A percentile compares a stretch with the other conserved stretches of the same genome.
phyloP scores from a whole-genome alignment of 495 filamentous ascomycete genomes.

The Astrocystis sublimbata region DNA sequence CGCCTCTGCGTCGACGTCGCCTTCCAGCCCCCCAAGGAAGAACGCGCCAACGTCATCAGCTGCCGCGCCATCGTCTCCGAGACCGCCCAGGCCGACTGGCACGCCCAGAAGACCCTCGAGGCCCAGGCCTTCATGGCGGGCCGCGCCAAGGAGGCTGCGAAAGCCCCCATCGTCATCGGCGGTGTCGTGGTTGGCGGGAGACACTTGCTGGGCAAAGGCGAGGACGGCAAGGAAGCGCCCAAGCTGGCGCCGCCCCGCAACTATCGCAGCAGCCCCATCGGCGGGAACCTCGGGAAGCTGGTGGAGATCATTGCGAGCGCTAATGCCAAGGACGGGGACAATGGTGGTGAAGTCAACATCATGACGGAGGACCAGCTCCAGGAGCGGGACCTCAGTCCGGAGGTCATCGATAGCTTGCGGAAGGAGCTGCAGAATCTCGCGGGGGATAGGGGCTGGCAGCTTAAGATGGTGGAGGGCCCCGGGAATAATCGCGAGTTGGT shows the following conservation, averaged over 20 bases:
- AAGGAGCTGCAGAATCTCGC: constrained; percentile 56
- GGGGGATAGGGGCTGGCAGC: constrained; percentile 57
- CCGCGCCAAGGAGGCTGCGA: constrained; percentile 32
- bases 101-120: constrained; percentile 54
- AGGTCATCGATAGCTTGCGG: constrained; percentile 64
- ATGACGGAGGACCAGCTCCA: constrained; percentile 63
- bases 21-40: constrained; percentile 83
- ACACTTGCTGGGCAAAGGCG: constrained; percentile 44
- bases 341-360: constrained; percentile 54
- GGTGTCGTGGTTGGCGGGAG: constrained; percentile 58
- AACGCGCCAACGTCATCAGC: constrained; percentile 72
- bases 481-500: constrained; percentile 42
- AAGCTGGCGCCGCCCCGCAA: constrained; percentile 40
- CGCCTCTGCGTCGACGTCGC: constrained; percentile 90
- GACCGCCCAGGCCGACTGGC: constrained; percentile 58
- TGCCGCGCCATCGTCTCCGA: constrained; percentile 72
- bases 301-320: constrained; percentile 42
- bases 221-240: constrained; percentile 44
- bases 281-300: constrained; percentile 18
- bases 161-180: constrained; percentile 44
- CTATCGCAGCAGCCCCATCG: constrained; percentile 25
- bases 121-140: constrained; percentile 53
- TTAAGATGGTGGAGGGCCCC: constrained; percentile 50
- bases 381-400: constrained; percentile 67
- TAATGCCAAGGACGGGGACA: constrained; percentile 51